These are phyloP conservation scores for Verbena officinalis DNA, from an alignment of 257 asterid genomes.

Conservation along the genomic window DNA sequence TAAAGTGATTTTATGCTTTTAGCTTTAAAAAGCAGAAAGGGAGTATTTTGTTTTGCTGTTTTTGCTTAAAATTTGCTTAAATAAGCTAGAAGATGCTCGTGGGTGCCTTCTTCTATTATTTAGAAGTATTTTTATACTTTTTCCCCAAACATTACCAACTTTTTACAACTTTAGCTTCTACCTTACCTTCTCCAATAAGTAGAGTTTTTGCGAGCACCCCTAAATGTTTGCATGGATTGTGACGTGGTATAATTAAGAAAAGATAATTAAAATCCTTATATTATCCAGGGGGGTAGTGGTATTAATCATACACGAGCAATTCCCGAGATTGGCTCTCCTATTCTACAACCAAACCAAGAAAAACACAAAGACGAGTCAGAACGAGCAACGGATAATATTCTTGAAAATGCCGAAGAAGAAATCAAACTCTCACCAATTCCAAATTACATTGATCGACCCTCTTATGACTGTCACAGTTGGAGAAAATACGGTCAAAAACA, in stretches of 20 bases:
- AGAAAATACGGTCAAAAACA: slow-evolving; percentile 92
- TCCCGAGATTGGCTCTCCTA: slow-evolving; percentile 29
- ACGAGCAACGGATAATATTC: slow-evolving; percentile 21
- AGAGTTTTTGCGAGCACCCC: too few species aligned
- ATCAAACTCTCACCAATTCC: slow-evolving; percentile 33
- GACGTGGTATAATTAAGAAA: slow-evolving; percentile 4
- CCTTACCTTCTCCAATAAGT: too few species aligned
- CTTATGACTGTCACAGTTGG: slow-evolving; percentile 83
- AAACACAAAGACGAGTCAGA: slow-evolving; percentile 33
- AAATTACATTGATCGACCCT: slow-evolving; percentile 41
- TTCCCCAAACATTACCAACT: too few species aligned
- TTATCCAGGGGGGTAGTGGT: slow-evolving; percentile 38
- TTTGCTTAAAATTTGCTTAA: too few species aligned
- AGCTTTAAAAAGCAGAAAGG: too few species aligned
- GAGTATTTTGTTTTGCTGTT: too few species aligned
- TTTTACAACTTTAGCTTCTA: too few species aligned
- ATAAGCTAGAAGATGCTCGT: too few species aligned
- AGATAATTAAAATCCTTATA: slow-evolving; percentile 19
- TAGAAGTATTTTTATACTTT: too few species aligned
- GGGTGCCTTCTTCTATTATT: too few species aligned
- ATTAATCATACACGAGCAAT: slow-evolving; percentile 34
- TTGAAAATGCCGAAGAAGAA: slow-evolving; percentile 41
- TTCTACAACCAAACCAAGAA: slow-evolving; percentile 30
- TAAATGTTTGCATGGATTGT: not conserved
- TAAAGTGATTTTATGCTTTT: too few species aligned